phyloP scores from a whole-genome alignment of 148 eudicot species.

The Nepenthes mirabilis region DNA sequence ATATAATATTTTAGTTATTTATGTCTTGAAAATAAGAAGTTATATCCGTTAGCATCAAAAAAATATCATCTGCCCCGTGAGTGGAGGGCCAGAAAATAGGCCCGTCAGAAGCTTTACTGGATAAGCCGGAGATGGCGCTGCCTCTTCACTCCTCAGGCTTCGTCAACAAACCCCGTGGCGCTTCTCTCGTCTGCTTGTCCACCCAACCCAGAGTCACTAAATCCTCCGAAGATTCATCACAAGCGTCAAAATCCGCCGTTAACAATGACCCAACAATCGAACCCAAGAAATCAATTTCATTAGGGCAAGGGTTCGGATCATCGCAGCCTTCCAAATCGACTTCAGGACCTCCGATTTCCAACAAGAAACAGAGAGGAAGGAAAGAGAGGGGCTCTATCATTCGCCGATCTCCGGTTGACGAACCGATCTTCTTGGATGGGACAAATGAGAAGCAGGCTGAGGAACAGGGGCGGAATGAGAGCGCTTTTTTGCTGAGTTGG shows the following conservation, averaged over 20 bases:
- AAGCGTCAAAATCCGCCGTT: constrained; percentile 4
- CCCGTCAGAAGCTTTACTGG: too few relatives aligned
- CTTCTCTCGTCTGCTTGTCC: background rate
- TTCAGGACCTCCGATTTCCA: constrained; percentile 7
- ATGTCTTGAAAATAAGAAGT: too few relatives aligned
- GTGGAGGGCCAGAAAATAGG: too few relatives aligned
- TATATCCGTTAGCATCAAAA: too few relatives aligned
- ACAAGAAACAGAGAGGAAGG: constrained; percentile 31
- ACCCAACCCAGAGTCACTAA: constrained; percentile 18
- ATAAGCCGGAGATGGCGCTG: constrained; percentile 36
- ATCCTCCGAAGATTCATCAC: constrained; percentile 17
- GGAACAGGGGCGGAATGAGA: constrained; percentile 35
- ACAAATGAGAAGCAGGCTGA: constrained; percentile 19
- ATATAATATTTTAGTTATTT: too few relatives aligned
- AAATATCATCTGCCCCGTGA: too few relatives aligned
- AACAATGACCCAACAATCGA: constrained; percentile 6
- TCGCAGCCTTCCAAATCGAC: constrained; percentile 12
- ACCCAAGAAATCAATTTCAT: constrained; percentile 11
- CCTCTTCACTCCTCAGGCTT: constrained; percentile 26
- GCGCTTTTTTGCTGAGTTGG: constrained; percentile 69
- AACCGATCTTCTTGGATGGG: constrained; percentile 31
- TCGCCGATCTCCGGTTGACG: constrained; percentile 51
- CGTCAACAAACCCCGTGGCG: constrained; percentile 22
- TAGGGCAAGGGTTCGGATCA: constrained; percentile 49
- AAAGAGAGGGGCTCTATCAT: constrained; percentile 41